Evolutionary conservation across 2,329 filamentous ascomycete species (phyloP).

Genomic region (Sarocladiaceae sp.): DNA sequence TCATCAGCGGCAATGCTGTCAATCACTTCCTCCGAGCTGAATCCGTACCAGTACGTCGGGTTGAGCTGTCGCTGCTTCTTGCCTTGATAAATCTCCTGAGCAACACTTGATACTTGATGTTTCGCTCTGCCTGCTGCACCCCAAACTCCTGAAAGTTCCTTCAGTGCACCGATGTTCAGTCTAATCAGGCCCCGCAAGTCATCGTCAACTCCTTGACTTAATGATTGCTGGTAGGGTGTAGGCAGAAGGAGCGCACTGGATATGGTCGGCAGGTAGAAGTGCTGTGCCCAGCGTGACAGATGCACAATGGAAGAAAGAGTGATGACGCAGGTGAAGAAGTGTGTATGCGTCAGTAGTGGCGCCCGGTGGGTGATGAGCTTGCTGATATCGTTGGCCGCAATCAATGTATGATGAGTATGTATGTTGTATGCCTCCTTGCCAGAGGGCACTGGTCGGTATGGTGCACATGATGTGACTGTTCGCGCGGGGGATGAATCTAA

Average conservation of each 20-base stretch:
- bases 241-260: slow-evolving; percentile 34
- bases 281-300: slow-evolving; percentile 63
- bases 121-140: slow-evolving; percentile 63
- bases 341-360: slow-evolving; percentile 62
- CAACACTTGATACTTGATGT: slow-evolving; percentile 68
- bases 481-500: slow-evolving; percentile 56
- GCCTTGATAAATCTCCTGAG: slow-evolving; percentile 63
- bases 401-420: slow-evolving; percentile 75
- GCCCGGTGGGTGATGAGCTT: slow-evolving; percentile 68
- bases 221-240: slow-evolving; percentile 1
- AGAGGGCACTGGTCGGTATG: slow-evolving; percentile 44
- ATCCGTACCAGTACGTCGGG: slow-evolving; percentile 42
- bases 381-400: slow-evolving; percentile 71
- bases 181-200: slow-evolving; percentile 68
- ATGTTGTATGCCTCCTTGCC: slow-evolving; percentile 50
- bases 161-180: slow-evolving; percentile 71
- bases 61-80: slow-evolving; percentile 49
- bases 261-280: slow-evolving; percentile 20
- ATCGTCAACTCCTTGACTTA: slow-evolving; percentile 40
- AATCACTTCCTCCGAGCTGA: slow-evolving; percentile 44
- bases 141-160: slow-evolving; percentile 64
- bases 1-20: slow-evolving; percentile 45
- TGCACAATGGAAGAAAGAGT: slow-evolving; percentile 76
- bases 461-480: slow-evolving; percentile 60
- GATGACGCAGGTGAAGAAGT: slow-evolving; percentile 77